Evolutionary conservation across 805 yeast genomes (phyloP), one percentile per base, ranked within the genome.

Genomic region (Candida alai): DNA sequence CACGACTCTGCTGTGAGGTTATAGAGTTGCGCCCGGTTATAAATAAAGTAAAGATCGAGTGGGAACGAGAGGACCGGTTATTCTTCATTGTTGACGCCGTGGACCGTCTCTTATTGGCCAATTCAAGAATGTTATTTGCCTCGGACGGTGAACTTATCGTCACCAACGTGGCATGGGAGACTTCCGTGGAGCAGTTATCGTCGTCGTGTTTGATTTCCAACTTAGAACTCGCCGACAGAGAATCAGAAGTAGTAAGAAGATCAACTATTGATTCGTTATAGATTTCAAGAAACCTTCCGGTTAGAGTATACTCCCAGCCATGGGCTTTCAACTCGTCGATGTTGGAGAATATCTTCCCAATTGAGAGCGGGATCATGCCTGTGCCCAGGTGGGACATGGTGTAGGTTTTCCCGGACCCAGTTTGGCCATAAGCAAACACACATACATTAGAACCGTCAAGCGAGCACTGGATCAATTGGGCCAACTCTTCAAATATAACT

Each of bases 371-470:
- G 21, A 88, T 86, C 65, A 90, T 76, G 11, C 98, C 97, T 49
- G 81, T 82, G 1, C 57, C 49, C 0, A 73, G 61, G 37, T 63
- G 62, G 2, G 88, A 73, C 97, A 90, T 93, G 0, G 98, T 93
- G 54, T 61, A 80, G 0, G 97, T 90, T 54, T 90, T 90, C 3
- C 98, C 98, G 0, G 97, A 63, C 74, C 86, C 96, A 0, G 98
- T 93, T 58, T 90, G 98, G 1, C 98, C 98, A 55, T 93, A 90
- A 4, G 96, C 96, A 58, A 88, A 88, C 2, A 93, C 85, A 56
- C 97, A 88, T 3, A 88, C 96, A 47, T 87, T 87, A 50, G 70
- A 79, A 0, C 98, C 98, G 58, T 90, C 95, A 10, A 89, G 56
- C 1, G 94, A 59, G 1, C 69, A 62, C 54, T 87, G 96, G 2